Evolutionary conservation across 1,284 basidiomycete species (phyloP).

Genomic region (Irpex lacteus): DNA sequence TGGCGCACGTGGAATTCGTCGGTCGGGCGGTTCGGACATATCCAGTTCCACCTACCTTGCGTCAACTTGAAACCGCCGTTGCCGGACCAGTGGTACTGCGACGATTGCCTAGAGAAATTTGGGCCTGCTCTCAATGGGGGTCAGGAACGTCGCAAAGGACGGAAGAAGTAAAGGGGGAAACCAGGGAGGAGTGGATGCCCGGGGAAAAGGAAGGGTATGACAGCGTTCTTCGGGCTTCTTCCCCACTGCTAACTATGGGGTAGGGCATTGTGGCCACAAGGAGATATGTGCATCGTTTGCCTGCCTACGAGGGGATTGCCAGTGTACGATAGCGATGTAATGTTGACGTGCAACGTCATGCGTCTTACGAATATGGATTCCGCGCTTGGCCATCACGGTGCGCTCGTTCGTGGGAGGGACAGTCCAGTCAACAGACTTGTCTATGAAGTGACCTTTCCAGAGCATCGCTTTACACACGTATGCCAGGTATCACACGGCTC

Average conservation of each 20-base stretch:
- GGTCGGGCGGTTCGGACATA: not conserved
- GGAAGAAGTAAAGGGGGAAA: conserved; percentile 25
- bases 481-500: too few species aligned
- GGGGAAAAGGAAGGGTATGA: not conserved
- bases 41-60: conserved; percentile 60
- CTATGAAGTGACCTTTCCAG: too few species aligned
- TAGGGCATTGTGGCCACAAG: not conserved
- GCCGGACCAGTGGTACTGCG: conserved; percentile 61
- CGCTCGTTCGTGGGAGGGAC: not conserved
- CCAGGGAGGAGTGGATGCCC: not conserved
- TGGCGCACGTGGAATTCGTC: not conserved
- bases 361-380: not conserved
- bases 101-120: conserved; percentile 38
- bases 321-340: not conserved
- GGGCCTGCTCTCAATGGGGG: conserved; percentile 19
- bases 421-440: too few species aligned
- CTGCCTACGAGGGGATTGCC: not conserved
- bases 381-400: not conserved
- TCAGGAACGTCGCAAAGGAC: conserved; percentile 25
- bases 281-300: not conserved
- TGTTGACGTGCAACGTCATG: not conserved
- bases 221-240: not conserved
- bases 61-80: conserved; percentile 58
- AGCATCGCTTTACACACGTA: too few species aligned
- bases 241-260: not conserved